These are phyloP conservation scores for Saccharomycopsis synnaedendra DNA, from an alignment of 805 yeast species.

Conservation along the genomic window DNA sequence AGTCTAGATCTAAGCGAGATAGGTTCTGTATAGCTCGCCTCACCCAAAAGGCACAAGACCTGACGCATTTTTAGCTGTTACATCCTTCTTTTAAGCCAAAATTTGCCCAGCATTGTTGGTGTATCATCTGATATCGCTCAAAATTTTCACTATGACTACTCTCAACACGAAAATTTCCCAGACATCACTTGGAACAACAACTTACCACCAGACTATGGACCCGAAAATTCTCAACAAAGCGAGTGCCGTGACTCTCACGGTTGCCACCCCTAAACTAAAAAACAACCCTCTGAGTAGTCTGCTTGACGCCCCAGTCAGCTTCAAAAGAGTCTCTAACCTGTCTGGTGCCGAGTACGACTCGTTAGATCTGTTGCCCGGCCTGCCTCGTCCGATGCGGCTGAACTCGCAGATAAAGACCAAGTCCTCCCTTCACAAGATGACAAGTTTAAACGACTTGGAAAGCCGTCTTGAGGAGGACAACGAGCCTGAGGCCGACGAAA, in stretches of 20 bases:
- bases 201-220: conserved; percentile 11
- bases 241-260: conserved; percentile 7
- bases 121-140: no score
- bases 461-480: conserved; percentile 28
- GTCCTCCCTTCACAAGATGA: conserved; percentile 16
- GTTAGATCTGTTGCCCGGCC: conserved; percentile 10
- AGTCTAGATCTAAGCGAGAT: no score
- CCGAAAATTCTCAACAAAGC: conserved; percentile 10
- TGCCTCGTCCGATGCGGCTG: neutral
- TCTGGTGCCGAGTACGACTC: conserved; percentile 19
- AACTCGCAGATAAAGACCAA: conserved; percentile 4
- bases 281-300: conserved; percentile 16
- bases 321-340: conserved; percentile 29
- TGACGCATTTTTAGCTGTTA: no score
- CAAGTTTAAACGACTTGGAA: conserved; percentile 14
- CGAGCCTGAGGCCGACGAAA: neutral
- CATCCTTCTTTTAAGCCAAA: no score
- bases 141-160: neutral
- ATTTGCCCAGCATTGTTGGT: no score
- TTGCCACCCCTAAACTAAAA: conserved; percentile 7
- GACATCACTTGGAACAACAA: neutral
- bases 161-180: conserved; percentile 7
- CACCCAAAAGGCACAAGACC: no score
- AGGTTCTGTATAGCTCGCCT: no score
- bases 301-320: conserved; percentile 29